Conservation (phyloP, 176 grass and related monocot genomes). For the Musa itinerans region DNA sequence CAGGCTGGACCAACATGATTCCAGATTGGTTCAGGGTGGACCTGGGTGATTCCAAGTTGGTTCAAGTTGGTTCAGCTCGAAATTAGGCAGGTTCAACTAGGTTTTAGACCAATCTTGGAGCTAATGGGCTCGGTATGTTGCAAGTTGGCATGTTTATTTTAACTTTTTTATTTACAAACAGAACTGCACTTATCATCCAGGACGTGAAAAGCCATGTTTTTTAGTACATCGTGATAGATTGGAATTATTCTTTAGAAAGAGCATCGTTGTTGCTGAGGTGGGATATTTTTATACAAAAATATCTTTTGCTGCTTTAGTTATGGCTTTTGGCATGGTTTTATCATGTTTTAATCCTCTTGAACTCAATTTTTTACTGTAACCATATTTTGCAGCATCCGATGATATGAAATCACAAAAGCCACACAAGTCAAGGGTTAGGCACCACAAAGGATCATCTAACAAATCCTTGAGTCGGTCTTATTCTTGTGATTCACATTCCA, state of each 20-base stretch:
- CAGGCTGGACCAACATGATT: too few species aligned
- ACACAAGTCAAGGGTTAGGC: conserved; percentile 51
- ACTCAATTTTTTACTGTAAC: background rate
- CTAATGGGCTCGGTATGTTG: background rate
- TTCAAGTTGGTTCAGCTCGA: too few species aligned
- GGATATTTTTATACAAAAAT: background rate
- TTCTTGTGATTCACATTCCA: conserved; percentile 69
- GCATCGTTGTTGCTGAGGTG: too few species aligned
- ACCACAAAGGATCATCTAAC: conserved; percentile 38
- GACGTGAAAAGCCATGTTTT: background rate
- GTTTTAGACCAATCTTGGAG: too few species aligned
- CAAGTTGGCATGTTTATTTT: background rate
- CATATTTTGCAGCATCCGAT: conserved; percentile 33
- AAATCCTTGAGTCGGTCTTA: conserved; percentile 60
- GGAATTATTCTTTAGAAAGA: background rate
- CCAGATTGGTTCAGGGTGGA: too few species aligned
- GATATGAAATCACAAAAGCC: conserved; percentile 49
- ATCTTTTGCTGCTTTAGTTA: background rate
- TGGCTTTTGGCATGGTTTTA: background rate
- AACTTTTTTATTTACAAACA: background rate
- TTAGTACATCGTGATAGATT: background rate
- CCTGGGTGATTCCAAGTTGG: too few species aligned
- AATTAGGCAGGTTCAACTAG: too few species aligned
- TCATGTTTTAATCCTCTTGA: background rate
- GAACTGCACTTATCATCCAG: background rate